Evolutionary conservation across 495 filamentous ascomycete genomes (phyloP).

Genomic region (Penicillium egyptiacum): DNA sequence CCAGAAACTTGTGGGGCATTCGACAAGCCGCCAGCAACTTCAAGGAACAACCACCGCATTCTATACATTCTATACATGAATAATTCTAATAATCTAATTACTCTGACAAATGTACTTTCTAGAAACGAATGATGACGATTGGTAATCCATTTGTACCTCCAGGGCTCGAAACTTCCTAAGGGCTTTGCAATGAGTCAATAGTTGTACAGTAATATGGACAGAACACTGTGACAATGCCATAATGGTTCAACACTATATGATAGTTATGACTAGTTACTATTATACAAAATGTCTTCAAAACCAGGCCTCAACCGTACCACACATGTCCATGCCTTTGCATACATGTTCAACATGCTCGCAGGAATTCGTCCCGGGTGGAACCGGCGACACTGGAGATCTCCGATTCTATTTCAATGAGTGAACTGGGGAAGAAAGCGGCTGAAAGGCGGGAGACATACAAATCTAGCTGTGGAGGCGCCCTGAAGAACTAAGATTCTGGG

Average conservation of each 20-base stretch:
- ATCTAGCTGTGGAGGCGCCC: not conserved
- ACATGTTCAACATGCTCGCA: not conserved
- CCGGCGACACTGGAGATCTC: not conserved
- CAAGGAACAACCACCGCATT: not conserved
- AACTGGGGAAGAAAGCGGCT: not conserved
- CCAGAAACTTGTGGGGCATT: constrained; percentile 19
- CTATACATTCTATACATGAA: not conserved
- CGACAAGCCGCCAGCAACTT: constrained; percentile 12
- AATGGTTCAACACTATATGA: not conserved
- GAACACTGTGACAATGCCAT: not conserved
- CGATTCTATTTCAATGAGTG: not conserved
- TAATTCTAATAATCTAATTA: not conserved
- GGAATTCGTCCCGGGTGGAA: not conserved
- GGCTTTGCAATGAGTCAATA: constrained; percentile 1
- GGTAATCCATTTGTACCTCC: not conserved
- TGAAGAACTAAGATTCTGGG: not conserved
- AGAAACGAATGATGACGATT: not conserved
- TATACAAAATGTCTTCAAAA: not conserved
- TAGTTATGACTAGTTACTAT: not conserved
- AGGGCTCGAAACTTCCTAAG: constrained; percentile 10
- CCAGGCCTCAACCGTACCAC: not conserved
- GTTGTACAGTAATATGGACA: not conserved
- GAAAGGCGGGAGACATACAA: not conserved
- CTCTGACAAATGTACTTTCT: constrained; percentile 1
- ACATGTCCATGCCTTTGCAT: not conserved